Base-by-base conservation (phyloP, 1,284 basidiomycete genomes). In the Cryptococcus sp. region DNA sequence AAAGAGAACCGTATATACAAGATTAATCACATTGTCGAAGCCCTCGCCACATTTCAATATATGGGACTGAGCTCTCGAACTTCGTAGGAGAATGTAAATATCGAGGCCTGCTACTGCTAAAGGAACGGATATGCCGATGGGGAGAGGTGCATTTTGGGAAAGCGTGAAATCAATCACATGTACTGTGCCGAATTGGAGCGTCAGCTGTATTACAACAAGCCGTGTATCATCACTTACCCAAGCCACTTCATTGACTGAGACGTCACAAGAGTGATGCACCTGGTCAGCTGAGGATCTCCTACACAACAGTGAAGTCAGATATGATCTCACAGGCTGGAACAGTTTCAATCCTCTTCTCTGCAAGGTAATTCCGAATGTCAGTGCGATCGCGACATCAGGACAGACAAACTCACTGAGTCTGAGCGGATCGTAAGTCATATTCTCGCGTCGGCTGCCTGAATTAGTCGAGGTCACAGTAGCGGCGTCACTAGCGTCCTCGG, bases 401-500 rank as follows among this genome's bases (percentile, higher is more conserved):
- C 16, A 17, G 5, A 3, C n/a, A 23, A 29, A 48, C 54, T 46
- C 23, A 54, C 45, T 57, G 7, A 67, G 39, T 26, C 58, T 46
- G n/a, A 55, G 53, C 5, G 63, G 58, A 40, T 66, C 62, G 44
- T 62, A 69, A 3, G 59, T 55, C 15, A 58, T 45, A 8, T 47
- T 47, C 50, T 57, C 39, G 8, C 38, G 25, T 46, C 25, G 34
- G 13, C 50, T 37, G 4, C 57, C 48, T 17, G 46, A 55, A 23
- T 34, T 49, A 19, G 54, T 54, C 3, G 66, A 61, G 20, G 57
- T 37, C 13, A 55, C 47, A 20, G 56, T 58, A 11, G 52, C 48
- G 8, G 48, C 57, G 20, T 63, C 57, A 8, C 23, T 46, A 7
- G 45, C 45, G 40, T 74, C 73, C 45, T 75, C 74, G 29, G 58